phyloP scores from a whole-genome alignment of 169 alveolate genomes.

The Babesia gibsoni region DNA sequence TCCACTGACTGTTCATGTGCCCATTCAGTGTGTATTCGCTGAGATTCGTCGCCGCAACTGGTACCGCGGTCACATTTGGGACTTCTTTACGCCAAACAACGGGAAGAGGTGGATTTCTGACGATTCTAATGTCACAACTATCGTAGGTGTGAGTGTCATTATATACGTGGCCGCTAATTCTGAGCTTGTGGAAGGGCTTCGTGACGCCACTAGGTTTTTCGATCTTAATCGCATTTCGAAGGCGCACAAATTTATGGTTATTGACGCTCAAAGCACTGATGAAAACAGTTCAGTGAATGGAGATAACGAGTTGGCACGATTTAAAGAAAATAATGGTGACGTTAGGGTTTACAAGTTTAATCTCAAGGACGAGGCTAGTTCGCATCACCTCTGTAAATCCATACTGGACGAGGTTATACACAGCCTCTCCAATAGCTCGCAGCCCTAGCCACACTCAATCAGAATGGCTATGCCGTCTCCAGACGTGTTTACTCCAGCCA shows the following conservation, averaged over 20 bases:
- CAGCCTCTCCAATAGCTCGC: not conserved
- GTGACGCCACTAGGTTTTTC: constrained; percentile 23
- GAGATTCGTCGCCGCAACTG: constrained; percentile 44
- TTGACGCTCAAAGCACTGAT: not conserved
- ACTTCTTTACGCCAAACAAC: constrained; percentile 21
- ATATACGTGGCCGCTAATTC: constrained; percentile 14
- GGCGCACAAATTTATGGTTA: constrained; percentile 16
- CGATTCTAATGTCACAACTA: not conserved
- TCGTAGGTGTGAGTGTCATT: constrained; percentile 15
- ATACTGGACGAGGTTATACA: constrained; percentile 22
- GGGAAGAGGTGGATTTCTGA: not conserved
- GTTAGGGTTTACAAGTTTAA: constrained; percentile 12
- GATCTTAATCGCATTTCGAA: not conserved
- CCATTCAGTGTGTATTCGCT: constrained; percentile 37
- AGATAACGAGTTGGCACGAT: constrained; percentile 7
- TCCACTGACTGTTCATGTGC: constrained; percentile 2
- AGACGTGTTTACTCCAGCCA: constrained; percentile 54
- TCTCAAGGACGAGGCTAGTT: constrained; percentile 1
- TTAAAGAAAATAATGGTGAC: not conserved
- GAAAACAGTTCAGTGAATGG: not conserved
- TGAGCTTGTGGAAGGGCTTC: constrained; percentile 2
- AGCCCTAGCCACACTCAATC: constrained; percentile 37
- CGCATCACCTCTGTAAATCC: not conserved
- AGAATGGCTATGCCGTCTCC: constrained; percentile 68
- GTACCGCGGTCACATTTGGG: constrained; percentile 36